Evolutionary conservation across 75 land plant genomes (phyloP), one percentile per base, ranked within the genome.

Genomic region (Picea sitchensis): DNA sequence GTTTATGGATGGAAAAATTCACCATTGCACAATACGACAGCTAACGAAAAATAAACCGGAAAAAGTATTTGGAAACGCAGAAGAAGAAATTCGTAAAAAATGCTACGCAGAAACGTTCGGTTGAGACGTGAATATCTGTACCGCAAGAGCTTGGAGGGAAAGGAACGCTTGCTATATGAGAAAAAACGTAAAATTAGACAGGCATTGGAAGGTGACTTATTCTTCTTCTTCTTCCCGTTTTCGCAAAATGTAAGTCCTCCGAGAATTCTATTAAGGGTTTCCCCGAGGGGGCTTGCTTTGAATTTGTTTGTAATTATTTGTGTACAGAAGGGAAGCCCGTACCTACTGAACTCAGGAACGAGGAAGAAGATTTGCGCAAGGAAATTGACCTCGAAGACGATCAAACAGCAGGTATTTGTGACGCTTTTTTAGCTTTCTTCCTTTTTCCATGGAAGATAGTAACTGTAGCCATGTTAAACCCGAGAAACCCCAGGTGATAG

Each of bases 361-460:
- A 96, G 68, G 99, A 95, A 79, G 94, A 94, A 1, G 86, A 87
- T 8, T 87, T 97, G 64, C 89, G 99, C 5, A 83, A 84, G 59
- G 94, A 97, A 81, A 89, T 97, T 41, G 99, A 97, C 41, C 88
- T 97, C 2, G 99, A 97, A 77, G 99, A 97, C 67, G 96, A 97
- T n/a, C 64, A 89, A 30, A 97, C 99, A 7, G 89, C 96, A 80
- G 88, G 99, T 97, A 69, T 12, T 41, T 3, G 17, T 65, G 36
- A 31, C 14, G 59, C 30, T 47, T 79, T 7, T 65, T 64, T 57
- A 75, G 58, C 77, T 34, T 69, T 51, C 15, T 62, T 34, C 14
- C 14, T 26, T 61, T 30, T 62, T 17, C 76, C 23, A 20, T 62
- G 36, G 34, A 41, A 63, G 58, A 13, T 31, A 15, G 31, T 44